Evolutionary conservation across 2,329 filamentous ascomycete species (phyloP), one percentile per base, ranked within the genome.

Genomic region (Periconia macrospinosa): DNA sequence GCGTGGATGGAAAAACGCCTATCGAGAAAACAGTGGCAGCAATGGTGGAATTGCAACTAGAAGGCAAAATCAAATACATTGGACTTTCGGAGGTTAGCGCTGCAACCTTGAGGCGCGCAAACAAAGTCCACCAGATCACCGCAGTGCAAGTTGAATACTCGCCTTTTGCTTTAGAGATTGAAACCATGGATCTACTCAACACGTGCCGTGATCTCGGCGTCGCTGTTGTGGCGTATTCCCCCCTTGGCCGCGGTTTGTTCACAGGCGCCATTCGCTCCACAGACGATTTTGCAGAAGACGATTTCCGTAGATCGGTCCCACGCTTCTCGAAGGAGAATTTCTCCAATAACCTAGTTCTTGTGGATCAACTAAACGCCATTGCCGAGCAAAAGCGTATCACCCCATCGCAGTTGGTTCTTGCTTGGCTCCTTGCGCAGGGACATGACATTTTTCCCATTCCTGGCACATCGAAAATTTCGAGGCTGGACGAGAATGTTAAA

Each of bases 371-470:
- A 10, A 30, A 37, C 6, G 52, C 43, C 18, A 18, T 70, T 6
- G 68, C 68, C 3, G 45, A 56, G 30, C 49, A 62, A 53, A 86
- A 87, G 68, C 77, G 73, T 2, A 77, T 73, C 47, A 86, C 85
- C 0, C 58, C 81, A 0, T 77, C 77, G 0, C 86, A 89, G 65
- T 63, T 89, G 30, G 79, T 81, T 0, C 42, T 70, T 11, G 67
- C 67, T 10, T 70, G 66, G 65, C 27, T 70, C 19, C 10, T 66
- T 50, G 50, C 50, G 15, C 68, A 71, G 40, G 67, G 78, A 3
- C 44, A 56, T 40, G 54, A 27, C 23, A 27, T 27, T 27, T 27
- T 27, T 8, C 23, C 23, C 3, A 27, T 27, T 27, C 23, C 23
- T 27, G 23, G 23, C 23, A 27, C 23, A 8, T 27, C 23, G 23